Evolutionary conservation across 2,329 filamentous ascomycete genomes (phyloP), one percentile per base, ranked within the genome.

Genomic region (Fonsecaea pugnacius): DNA sequence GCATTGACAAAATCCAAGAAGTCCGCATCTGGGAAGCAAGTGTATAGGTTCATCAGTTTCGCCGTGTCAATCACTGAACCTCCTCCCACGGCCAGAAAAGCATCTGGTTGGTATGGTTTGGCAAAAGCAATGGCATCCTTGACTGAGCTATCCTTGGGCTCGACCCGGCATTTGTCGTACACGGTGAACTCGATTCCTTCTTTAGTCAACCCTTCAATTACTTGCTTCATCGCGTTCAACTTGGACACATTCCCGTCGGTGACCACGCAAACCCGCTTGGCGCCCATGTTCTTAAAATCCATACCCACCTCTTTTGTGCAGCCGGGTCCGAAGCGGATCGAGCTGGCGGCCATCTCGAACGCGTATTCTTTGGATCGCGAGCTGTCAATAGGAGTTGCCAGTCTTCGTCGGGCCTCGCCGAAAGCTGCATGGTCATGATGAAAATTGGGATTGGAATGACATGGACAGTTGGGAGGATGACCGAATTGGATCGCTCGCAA

Each of bases 1-100:
- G 94, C 94, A 74, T 98, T 98, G 77, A 99, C 95, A 72, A 99
- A 99, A 82, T 99, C 94, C 38, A 98, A 84, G 75, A 99, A 97
- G 71, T 95, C 91, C 36, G 94, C 94, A 7, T 97, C 90, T 0
- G 93, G 93, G 75, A 92, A 97, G 67, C 87, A 89, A 0, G 89
- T 91, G 79, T 98, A 98, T 0, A 99, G 84, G 75, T 99, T 99
- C 93, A 99, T 98, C 62, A 99, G 84, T 79, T 99, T 99, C 60
- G 95, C 94, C 0, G 95, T 99, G 78, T 99, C 95, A 70, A 99
- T 99, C 70, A 98, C 95, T 43, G 92, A 96, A 40, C 95, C 95
- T 71, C 92, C 89, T 18, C 91, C 95, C 16, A 99, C 95, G 24
- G 95, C 95, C 16, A 99, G 84, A 76, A 96, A 97, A 2, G 91